Base-by-base conservation (phyloP, 129 eudicot species). In the Dittrichia graveolens region DNA sequence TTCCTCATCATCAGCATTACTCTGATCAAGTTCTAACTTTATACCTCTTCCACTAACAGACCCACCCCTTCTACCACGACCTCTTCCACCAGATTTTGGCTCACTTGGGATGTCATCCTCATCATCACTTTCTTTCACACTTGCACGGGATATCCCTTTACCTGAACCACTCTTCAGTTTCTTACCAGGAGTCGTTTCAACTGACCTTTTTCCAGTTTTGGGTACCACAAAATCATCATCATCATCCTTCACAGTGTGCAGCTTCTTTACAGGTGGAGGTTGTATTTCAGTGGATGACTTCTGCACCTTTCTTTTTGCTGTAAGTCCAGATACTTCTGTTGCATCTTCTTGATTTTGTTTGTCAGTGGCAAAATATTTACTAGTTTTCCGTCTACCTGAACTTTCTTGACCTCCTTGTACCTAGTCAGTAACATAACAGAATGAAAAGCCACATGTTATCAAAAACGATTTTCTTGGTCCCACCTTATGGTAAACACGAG, bases 341-440 rank as follows among this genome's bases (percentile, higher is more conserved):
- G 72, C 88, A 66, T 68, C 83, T 73, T 87, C 85, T 60, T 59
- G 66, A 69, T 80, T 83, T 72, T 85, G 83, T 49, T 79, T 80
- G 50, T 86, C 86, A 43, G 66, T 73, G 61, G 78, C 87, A 86
- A 94, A 94, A 60, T 94, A 94, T 60, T 88, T 87, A 86, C 97
- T 94, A 18, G 91, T 84, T 80, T 86, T 94, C 82, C 94, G 92
- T 78, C 97, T 86, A 53, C 83, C 91, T 13, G 94, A 77, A 78
- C 81, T 79, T 73, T 85, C 96, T 69, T 81, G 86, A 34, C 78
- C 82, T 74, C 84, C 92, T 59, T 83, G 88, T 48, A 24, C 89
- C 95, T 88, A 7, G 50, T 45, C 57, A 72, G 15, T 45, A 46
- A 44, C 35, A 43, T 5, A 71, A 57, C 75, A 67, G 1, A 14